Conservation (phyloP, 352 stramenopile genomes). For the Thraustochytrium aureum region DNA sequence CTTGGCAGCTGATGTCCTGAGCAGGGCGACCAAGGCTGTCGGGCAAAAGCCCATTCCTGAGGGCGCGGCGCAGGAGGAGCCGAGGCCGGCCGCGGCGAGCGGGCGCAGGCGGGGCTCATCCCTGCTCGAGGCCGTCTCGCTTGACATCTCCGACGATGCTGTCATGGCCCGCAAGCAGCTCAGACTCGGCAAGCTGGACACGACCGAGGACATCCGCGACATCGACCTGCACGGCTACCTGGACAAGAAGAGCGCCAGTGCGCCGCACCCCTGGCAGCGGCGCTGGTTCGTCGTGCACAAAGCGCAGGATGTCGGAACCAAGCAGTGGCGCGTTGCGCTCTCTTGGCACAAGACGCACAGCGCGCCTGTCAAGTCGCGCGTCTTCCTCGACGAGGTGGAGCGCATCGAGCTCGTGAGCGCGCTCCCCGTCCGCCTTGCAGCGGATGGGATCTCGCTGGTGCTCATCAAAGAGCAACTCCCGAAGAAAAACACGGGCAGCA, state of each 20-base stretch:
- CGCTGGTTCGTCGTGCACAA: constrained; percentile 51
- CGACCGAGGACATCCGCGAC: constrained; percentile 47
- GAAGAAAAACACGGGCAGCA: neutral
- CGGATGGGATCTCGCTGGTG: constrained; percentile 41
- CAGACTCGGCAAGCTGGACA: constrained; percentile 34
- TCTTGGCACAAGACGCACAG: constrained; percentile 43
- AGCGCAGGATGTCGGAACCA: constrained; percentile 9
- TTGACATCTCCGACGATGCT: constrained; percentile 40
- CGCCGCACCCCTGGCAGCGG: constrained; percentile 10
- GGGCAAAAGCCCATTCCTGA: neutral
- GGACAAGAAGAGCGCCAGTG: constrained; percentile 11
- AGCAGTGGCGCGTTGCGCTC: constrained; percentile 38
- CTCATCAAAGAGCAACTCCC: constrained; percentile 28
- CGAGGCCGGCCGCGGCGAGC: neutral
- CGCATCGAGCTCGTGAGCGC: constrained; percentile 23
- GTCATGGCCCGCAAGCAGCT: constrained; percentile 15
- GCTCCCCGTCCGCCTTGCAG: constrained; percentile 12
- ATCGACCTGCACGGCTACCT: constrained; percentile 48
- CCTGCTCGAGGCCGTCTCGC: constrained; percentile 10
- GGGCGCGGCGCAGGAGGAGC: neutral
- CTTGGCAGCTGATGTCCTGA: neutral
- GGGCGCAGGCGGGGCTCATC: neutral
- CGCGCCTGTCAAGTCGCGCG: constrained; percentile 17
- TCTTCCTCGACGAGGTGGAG: constrained; percentile 30
- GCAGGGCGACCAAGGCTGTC: neutral